phyloP scores from a whole-genome alignment of 768 basidiomycete genomes.

The Tylopilus cervinicoccineus region DNA sequence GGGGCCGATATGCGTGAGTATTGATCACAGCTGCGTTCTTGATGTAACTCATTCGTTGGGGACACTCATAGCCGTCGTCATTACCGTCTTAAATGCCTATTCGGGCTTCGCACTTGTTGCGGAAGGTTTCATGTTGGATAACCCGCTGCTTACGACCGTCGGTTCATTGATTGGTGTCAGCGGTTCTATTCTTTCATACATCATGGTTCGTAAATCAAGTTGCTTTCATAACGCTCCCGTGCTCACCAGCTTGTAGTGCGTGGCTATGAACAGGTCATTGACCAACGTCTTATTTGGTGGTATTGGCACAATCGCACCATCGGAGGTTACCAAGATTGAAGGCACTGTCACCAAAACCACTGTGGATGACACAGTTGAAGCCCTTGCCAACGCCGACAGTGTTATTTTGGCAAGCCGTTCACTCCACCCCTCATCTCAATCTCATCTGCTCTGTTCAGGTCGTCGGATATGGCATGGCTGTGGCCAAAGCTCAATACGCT shows the following conservation, averaged over 20 bases:
- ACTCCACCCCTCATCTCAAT: not conserved
- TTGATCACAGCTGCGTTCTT: not conserved
- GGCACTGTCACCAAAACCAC: constrained; percentile 74
- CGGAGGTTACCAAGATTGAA: constrained; percentile 72
- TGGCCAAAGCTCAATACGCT: constrained; percentile 85
- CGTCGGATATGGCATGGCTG: constrained; percentile 89
- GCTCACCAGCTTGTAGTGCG: constrained; percentile 50
- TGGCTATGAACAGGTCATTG: constrained; percentile 87
- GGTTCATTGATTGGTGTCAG: constrained; percentile 88
- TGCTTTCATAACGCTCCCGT: not conserved
- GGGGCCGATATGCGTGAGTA: constrained; percentile 89
- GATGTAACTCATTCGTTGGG: constrained; percentile 3
- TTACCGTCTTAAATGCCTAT: constrained; percentile 88
- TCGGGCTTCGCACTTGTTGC: constrained; percentile 89
- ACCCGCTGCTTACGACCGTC: constrained; percentile 76
- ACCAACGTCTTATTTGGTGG: constrained; percentile 87
- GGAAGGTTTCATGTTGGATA: constrained; percentile 91
- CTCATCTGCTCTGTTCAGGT: constrained; percentile 40
- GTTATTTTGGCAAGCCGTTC: constrained; percentile 61
- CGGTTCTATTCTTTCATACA: constrained; percentile 87
- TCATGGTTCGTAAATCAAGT: constrained; percentile 59
- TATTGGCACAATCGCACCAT: constrained; percentile 54
- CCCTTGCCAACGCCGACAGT: constrained; percentile 72
- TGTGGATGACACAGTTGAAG: constrained; percentile 79
- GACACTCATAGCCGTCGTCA: constrained; percentile 65